phyloP scores from a whole-genome alignment of 331 rosid genomes.

The Malus hybrid region DNA sequence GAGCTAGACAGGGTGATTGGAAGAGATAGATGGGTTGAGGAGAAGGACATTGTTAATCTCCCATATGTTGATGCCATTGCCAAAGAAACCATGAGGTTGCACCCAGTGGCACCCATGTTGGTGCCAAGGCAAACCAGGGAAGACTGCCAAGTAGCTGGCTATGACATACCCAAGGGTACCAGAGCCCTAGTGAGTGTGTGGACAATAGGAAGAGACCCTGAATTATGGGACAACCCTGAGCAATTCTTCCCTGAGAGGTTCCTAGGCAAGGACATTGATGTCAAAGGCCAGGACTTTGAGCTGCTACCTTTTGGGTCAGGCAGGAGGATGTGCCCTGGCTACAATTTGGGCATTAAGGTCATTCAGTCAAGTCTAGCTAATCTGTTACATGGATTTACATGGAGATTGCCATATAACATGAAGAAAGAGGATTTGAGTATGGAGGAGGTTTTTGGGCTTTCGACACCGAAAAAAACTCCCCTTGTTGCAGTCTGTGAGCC shows the following conservation, averaged over 20 bases:
- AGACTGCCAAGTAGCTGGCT: slow-evolving; percentile 37
- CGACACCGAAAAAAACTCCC: slow-evolving; percentile 54
- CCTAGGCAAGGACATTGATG: slow-evolving; percentile 41
- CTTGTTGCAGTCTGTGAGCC: slow-evolving; percentile 39
- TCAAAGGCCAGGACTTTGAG: slow-evolving; percentile 60
- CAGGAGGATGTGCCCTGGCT: slow-evolving; percentile 82
- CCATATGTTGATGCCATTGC: slow-evolving; percentile 45
- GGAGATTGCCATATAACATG: slow-evolving; percentile 38
- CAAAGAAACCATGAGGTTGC: slow-evolving; percentile 73
- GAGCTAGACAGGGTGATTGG: slow-evolving; percentile 70
- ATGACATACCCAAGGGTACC: slow-evolving; percentile 71
- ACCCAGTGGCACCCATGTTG: slow-evolving; percentile 73
- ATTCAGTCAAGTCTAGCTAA: slow-evolving; percentile 66
- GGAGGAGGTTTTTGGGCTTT: slow-evolving; percentile 66
- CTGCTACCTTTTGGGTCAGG: slow-evolving; percentile 77
- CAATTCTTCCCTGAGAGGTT: slow-evolving; percentile 71
- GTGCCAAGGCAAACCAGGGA: slow-evolving; percentile 46
- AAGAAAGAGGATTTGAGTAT: slow-evolving; percentile 46
- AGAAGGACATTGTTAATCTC: slow-evolving; percentile 46
- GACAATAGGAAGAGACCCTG: slow-evolving; percentile 61
- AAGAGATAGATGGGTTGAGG: slow-evolving; percentile 75
- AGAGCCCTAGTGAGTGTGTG: slow-evolving; percentile 41
- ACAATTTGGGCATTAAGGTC: slow-evolving; percentile 63
- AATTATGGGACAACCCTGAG: slow-evolving; percentile 48
- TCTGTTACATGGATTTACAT: slow-evolving; percentile 61